A percentile compares a stretch with the other conserved stretches of the same genome.
These are phyloP conservation scores for Aspergillus coremiiformis DNA, from an alignment of 495 filamentous ascomycete genomes.

Conservation along the genomic window DNA sequence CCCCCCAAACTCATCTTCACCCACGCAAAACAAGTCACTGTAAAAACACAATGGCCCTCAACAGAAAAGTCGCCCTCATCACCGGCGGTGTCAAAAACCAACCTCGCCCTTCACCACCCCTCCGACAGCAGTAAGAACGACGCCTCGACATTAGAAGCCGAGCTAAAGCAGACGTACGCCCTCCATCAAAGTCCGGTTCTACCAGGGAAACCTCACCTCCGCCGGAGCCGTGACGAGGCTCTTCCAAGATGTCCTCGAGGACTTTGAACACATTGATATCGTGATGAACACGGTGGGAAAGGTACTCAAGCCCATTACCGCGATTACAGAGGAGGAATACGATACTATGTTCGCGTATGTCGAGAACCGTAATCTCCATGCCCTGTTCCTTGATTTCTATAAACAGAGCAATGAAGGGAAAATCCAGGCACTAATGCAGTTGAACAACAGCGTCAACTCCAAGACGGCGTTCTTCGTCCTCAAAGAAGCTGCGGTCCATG, in stretches of 20 bases:
- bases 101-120: constrained; percentile 31
- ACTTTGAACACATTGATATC: constrained; percentile 43
- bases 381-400: background rate
- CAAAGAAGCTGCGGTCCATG: constrained; percentile 25
- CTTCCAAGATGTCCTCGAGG: constrained; percentile 21
- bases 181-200: constrained; percentile 21
- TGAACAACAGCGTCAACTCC: constrained; percentile 29
- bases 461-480: constrained; percentile 35
- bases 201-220: constrained; percentile 26
- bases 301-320: constrained; percentile 41
- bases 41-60: constrained; percentile 28
- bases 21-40: too few relatives aligned
- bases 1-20: background rate
- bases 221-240: constrained; percentile 25
- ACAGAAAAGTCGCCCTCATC: constrained; percentile 41
- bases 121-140: constrained; percentile 22
- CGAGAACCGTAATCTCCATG: too few relatives aligned
- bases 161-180: constrained; percentile 26
- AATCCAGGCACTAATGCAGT: background rate
- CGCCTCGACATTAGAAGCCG: constrained; percentile 17
- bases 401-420: background rate
- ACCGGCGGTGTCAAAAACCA: constrained; percentile 38
- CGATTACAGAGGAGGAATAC: constrained; percentile 43
- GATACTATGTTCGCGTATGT: constrained; percentile 38
- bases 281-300: constrained; percentile 48